Base-by-base conservation (phyloP, 2,329 filamentous ascomycete species). In the Magnaporthiopsis rhizophila region DNA sequence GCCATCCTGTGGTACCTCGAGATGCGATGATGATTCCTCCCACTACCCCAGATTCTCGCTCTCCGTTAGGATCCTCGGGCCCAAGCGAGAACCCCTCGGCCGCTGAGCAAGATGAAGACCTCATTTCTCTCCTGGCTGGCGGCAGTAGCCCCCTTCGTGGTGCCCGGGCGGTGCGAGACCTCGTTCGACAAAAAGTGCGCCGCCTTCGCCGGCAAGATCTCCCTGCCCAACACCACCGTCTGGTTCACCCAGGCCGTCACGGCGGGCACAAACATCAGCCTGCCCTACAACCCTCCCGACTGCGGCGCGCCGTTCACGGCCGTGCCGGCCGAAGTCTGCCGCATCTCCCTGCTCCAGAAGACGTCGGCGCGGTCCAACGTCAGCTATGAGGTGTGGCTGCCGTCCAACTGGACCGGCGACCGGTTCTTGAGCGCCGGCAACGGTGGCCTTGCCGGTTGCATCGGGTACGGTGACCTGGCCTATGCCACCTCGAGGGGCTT, bases 311-410 rank as follows among this genome's bases (percentile, higher is more conserved):
- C 61, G 18, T 56, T 58, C 24, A 32, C 67, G 30, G 15, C 15
- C 8, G 66, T 65, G 2, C 12, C 30, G 5, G 62, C 64, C 6
- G 64, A 72, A 58, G 28, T 75, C 2, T 74, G 72, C 62, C 72
- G 72, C 2, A 65, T 74, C 3, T 67, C 67, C 3, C 59, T 73
- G 62, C 66, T 68, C 13, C 67, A 74, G 2, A 65, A 69, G 21
- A 76, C 74, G 0, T 72, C 72, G 3, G 69, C 72, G 58, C 73
- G 72, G 21, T 80, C 80, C 15, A 76, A 77, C 62, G 79, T 84
- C 38, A 76, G 72, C 9, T 68, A 80, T 21, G 81, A 83, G 67
- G 73, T 77, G 1, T 83, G 80, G 81, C 67, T 76, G 5, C 66
- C 74, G 0, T 65, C 65, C 1, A 56, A 67, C 15, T 77, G 75